A percentile compares a stretch with the other conserved stretches of the same genome.
Evolutionary conservation across 352 stramenopile genomes (phyloP).

Genomic region (Plasmopara muralis): DNA sequence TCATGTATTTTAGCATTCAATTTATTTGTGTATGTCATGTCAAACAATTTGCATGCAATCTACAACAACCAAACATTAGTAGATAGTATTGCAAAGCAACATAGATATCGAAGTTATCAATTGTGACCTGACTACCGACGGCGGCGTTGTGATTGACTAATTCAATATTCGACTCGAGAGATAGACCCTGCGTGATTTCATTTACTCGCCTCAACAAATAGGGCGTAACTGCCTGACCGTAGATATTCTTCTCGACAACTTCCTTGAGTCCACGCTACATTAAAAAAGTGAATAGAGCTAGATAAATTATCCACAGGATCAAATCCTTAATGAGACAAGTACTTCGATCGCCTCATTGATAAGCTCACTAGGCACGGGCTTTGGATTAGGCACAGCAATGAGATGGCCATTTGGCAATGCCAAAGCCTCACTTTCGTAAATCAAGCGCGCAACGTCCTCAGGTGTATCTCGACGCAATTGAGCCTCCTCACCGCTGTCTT

Average conservation of each 20-base stretch:
- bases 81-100: background rate
- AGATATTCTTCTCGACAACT: slow-evolving; percentile 76
- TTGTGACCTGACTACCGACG: slow-evolving; percentile 87
- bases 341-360: slow-evolving; percentile 91
- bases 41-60: slow-evolving; percentile 61
- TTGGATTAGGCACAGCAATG: slow-evolving; percentile 85
- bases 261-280: slow-evolving; percentile 71
- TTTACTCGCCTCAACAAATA: slow-evolving; percentile 86
- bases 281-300: slow-evolving; percentile 2
- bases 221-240: slow-evolving; percentile 94
- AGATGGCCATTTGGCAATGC: slow-evolving; percentile 82
- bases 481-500: slow-evolving; percentile 80
- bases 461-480: slow-evolving; percentile 83
- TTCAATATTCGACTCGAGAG: slow-evolving; percentile 93
- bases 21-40: slow-evolving; percentile 36
- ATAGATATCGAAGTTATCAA: background rate
- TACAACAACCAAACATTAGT: slow-evolving; percentile 14
- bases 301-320: background rate
- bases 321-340: background rate
- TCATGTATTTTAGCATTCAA: slow-evolving; percentile 5
- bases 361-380: slow-evolving; percentile 67
- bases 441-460: slow-evolving; percentile 81
- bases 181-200: slow-evolving; percentile 90
- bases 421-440: slow-evolving; percentile 72
- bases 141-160: slow-evolving; percentile 96